These are phyloP conservation scores for Suillus subluteus DNA, from an alignment of 768 basidiomycete genomes.

Conservation along the genomic window DNA sequence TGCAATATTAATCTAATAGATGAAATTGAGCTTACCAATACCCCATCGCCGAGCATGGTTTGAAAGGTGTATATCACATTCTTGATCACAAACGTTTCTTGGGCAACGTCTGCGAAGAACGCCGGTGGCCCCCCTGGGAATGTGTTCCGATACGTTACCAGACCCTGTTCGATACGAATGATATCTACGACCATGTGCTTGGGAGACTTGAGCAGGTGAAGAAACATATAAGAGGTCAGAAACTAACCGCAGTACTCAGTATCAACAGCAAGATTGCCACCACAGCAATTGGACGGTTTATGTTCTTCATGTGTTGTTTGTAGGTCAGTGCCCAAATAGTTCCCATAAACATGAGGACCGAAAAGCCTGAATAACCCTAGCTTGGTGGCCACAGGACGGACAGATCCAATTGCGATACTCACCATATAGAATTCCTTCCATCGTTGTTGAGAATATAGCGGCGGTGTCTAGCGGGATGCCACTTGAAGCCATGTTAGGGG, in stretches of 20 bases:
- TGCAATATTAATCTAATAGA: background rate
- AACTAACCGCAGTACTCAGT: slow-evolving; percentile 7
- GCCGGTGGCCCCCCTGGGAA: slow-evolving; percentile 25
- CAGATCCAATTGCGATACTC: background rate
- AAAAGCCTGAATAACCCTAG: background rate
- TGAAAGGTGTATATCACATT: slow-evolving; percentile 22
- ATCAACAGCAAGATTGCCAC: background rate
- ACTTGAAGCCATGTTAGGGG: background rate
- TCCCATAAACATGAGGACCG: background rate
- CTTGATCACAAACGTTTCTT: slow-evolving; percentile 29
- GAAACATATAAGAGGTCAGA: background rate
- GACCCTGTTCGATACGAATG: slow-evolving; percentile 12
- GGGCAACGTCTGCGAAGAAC: slow-evolving; percentile 25
- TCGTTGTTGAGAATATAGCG: background rate
- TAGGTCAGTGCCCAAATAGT: background rate
- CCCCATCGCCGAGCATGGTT: slow-evolving; percentile 7
- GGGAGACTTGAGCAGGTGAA: background rate
- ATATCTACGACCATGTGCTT: slow-evolving; percentile 8
- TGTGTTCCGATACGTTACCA: slow-evolving; percentile 22
- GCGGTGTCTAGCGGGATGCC: background rate
- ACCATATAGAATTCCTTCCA: background rate
- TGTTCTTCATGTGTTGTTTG: background rate
- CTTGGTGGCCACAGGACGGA: background rate
- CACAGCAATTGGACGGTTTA: background rate
- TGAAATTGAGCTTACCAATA: background rate